Conservation (phyloP, 805 yeast species). For the Nakazawaea wickerhamii region DNA sequence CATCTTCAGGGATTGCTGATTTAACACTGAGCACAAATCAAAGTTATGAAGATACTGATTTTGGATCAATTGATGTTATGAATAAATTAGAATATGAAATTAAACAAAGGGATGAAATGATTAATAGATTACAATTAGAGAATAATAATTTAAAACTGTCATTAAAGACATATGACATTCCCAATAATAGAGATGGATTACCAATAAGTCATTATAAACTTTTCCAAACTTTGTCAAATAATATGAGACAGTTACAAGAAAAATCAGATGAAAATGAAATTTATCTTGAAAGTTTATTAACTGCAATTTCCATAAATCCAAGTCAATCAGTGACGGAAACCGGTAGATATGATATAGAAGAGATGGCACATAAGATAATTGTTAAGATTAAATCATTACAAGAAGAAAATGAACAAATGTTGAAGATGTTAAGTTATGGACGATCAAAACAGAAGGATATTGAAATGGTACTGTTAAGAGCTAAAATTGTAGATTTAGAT, state of each 20-base stretch:
- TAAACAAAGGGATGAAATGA: conserved; percentile 48
- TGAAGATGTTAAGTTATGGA: conserved; percentile 71
- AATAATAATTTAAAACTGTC: conserved; percentile 34
- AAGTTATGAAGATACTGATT: neutral
- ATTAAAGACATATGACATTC: conserved; percentile 35
- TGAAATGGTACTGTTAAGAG: conserved; percentile 56
- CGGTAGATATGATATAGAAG: conserved; percentile 70
- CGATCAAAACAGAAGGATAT: conserved; percentile 65
- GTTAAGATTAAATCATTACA: conserved; percentile 54
- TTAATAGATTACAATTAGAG: conserved; percentile 40
- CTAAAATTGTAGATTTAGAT: conserved; percentile 43
- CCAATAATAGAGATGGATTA: conserved; percentile 19
- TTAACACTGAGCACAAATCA: neutral
- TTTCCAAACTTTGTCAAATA: conserved; percentile 24
- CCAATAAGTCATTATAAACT: conserved; percentile 29
- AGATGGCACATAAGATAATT: conserved; percentile 67
- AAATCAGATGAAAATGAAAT: conserved; percentile 59
- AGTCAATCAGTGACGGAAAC: conserved; percentile 38
- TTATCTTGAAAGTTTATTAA: conserved; percentile 56
- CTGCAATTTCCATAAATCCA: conserved; percentile 51
- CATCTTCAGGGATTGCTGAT: neutral
- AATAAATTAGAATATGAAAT: conserved; percentile 45
- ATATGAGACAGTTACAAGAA: conserved; percentile 23
- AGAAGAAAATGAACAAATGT: conserved; percentile 65
- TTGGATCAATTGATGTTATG: conserved; percentile 15